Evolutionary conservation across 75 land plant genomes (phyloP).

Genomic region (Larix kaempferi): DNA sequence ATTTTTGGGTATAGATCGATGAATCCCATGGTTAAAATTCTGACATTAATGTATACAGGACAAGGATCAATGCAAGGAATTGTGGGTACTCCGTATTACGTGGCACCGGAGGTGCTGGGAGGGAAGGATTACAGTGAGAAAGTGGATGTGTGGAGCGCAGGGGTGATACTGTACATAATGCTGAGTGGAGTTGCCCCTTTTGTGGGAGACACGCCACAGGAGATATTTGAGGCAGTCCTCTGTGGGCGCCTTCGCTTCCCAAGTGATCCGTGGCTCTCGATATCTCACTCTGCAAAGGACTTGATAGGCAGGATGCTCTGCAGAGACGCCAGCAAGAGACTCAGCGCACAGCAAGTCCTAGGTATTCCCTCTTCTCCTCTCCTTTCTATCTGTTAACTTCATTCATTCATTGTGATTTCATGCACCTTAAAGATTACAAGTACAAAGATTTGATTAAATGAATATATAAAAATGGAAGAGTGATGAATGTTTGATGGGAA

Average conservation of each 20-base stretch:
- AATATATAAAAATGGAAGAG: no score
- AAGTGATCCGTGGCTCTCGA: slow-evolving; percentile 30
- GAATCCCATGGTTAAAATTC: no score
- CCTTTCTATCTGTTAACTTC: background rate
- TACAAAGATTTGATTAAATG: no score
- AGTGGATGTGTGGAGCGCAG: slow-evolving; percentile 79
- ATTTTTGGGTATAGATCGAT: no score
- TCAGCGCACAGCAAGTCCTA: slow-evolving; percentile 66
- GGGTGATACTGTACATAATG: slow-evolving; percentile 63
- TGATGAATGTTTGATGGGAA: no score
- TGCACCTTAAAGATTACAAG: no score
- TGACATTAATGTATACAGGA: no score
- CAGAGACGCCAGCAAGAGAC: slow-evolving; percentile 40
- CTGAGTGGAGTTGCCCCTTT: slow-evolving; percentile 62
- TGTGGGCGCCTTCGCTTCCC: slow-evolving; percentile 63
- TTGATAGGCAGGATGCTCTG: slow-evolving; percentile 64
- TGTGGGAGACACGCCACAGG: slow-evolving; percentile 49
- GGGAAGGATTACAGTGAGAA: slow-evolving; percentile 62
- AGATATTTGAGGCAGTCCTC: slow-evolving; percentile 58
- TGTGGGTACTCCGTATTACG: no score
- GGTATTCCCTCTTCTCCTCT: slow-evolving; percentile 14
- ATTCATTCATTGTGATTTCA: no score
- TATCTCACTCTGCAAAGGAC: slow-evolving; percentile 60
- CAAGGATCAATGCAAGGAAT: no score
- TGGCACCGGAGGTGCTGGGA: slow-evolving; percentile 61